These are phyloP conservation scores for Malassezia arunalokei DNA, from an alignment of 1,284 basidiomycete species.

Conservation along the genomic window DNA sequence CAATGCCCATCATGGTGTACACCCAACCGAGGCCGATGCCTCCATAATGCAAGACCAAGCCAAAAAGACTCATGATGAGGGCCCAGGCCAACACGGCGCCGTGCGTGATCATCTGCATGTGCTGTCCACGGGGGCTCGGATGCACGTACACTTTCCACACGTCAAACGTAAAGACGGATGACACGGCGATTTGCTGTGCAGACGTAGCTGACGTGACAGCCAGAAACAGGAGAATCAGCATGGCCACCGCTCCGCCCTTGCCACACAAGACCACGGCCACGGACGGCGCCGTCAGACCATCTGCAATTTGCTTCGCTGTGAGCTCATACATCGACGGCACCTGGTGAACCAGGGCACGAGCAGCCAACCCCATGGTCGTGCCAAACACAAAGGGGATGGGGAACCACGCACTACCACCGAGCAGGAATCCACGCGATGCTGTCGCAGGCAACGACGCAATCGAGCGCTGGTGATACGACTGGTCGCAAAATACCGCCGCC, in stretches of 20 bases:
- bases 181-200: conserved; percentile 75
- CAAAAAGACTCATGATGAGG: conserved; percentile 66
- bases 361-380: conserved; percentile 54
- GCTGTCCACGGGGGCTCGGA: conserved; percentile 53
- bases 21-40: conserved; percentile 59
- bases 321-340: conserved; percentile 25
- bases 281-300: conserved; percentile 39
- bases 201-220: conserved; percentile 66
- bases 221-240: conserved; percentile 59
- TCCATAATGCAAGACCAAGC: conserved; percentile 74
- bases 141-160: conserved; percentile 60
- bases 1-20: conserved; percentile 59
- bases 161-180: conserved; percentile 51
- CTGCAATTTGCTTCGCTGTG: conserved; percentile 20
- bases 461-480: conserved; percentile 59
- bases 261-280: conserved; percentile 61
- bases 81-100: conserved; percentile 56
- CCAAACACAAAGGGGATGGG: conserved; percentile 56
- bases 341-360: conserved; percentile 35
- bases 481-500: conserved; percentile 57
- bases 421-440: conserved; percentile 75
- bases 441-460: conserved; percentile 69
- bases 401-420: conserved; percentile 65
- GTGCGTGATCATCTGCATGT: conserved; percentile 57
- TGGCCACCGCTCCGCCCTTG: conserved; percentile 59